A percentile compares a stretch with the other conserved stretches of the same genome.
Conservation (phyloP, 2,329 filamentous ascomycete species). For the Claviceps sp. region DNA sequence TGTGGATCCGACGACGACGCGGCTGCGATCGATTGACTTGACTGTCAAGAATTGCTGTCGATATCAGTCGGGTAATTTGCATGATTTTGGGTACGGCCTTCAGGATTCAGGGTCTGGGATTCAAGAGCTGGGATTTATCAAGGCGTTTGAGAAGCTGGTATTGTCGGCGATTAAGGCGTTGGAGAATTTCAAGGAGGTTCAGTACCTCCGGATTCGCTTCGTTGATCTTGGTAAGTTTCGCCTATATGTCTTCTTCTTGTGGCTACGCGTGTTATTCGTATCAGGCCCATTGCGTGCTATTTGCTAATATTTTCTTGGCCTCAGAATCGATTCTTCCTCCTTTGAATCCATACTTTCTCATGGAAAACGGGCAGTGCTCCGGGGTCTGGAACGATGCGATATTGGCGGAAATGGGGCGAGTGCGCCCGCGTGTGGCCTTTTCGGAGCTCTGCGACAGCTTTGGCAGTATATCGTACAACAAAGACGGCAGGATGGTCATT, state of each 20-base stretch:
- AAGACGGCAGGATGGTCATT: constrained; percentile 45
- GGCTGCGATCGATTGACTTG: constrained; percentile 54
- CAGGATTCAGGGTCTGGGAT: constrained; percentile 46
- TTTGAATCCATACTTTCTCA: constrained; percentile 59
- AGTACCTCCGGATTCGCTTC: constrained; percentile 58
- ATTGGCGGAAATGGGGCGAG: constrained; percentile 42
- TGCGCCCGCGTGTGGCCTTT: constrained; percentile 46
- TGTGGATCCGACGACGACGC: constrained; percentile 33
- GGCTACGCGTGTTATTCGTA: not conserved
- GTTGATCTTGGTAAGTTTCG: constrained; percentile 49
- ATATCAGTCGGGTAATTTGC: constrained; percentile 31
- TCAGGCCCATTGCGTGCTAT: too few species aligned
- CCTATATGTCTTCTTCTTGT: not conserved
- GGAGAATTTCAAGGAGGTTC: constrained; percentile 42
- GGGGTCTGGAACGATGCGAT: constrained; percentile 63
- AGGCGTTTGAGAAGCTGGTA: constrained; percentile 56
- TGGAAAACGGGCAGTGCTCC: constrained; percentile 46
- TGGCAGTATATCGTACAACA: constrained; percentile 43
- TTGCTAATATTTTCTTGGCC: not conserved
- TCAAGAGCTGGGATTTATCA: constrained; percentile 58
- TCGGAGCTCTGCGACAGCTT: constrained; percentile 52
- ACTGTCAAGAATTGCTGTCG: constrained; percentile 66
- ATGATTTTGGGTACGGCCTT: constrained; percentile 29
- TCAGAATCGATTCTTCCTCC: constrained; percentile 56
- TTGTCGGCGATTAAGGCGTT: constrained; percentile 49